Evolutionary conservation across 345 rosid genomes (phyloP).

Genomic region (Corchorus olitorius): DNA sequence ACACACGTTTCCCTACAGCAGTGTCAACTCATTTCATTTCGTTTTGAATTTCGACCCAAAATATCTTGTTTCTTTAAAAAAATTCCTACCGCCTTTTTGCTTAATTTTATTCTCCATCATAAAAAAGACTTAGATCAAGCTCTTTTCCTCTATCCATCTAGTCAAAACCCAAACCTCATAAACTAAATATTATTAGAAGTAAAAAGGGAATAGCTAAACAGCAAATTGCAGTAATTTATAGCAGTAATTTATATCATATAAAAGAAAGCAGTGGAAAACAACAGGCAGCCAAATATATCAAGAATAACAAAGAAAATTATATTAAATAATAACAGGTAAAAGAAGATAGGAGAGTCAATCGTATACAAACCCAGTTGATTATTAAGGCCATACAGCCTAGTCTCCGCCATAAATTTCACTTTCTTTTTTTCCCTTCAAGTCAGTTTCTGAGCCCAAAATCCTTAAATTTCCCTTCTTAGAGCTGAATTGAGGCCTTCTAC

Average conservation of each 20-base stretch:
- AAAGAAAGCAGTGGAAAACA: neutral
- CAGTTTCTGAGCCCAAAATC: neutral
- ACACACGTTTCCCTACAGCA: neutral
- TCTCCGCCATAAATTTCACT: conserved; percentile 39
- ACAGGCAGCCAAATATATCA: neutral
- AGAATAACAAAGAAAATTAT: neutral
- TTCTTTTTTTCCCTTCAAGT: neutral
- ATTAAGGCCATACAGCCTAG: conserved; percentile 36
- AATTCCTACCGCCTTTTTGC: neutral
- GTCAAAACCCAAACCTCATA: neutral
- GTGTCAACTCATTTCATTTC: neutral
- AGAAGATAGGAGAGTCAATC: neutral
- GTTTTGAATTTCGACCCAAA: neutral
- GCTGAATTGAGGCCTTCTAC: conserved; percentile 3
- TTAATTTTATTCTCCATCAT: neutral
- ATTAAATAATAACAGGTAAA: no score
- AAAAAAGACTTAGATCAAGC: neutral
- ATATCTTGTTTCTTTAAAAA: neutral
- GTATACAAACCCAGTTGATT: conserved; percentile 40
- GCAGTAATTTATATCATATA: neutral
- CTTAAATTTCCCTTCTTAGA: no score
- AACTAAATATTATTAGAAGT: neutral
- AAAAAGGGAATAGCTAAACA: neutral
- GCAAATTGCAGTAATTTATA: neutral
- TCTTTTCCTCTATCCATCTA: neutral